Base-by-base conservation (phyloP, 257 asterid species). In the Buddleja alternifolia region DNA sequence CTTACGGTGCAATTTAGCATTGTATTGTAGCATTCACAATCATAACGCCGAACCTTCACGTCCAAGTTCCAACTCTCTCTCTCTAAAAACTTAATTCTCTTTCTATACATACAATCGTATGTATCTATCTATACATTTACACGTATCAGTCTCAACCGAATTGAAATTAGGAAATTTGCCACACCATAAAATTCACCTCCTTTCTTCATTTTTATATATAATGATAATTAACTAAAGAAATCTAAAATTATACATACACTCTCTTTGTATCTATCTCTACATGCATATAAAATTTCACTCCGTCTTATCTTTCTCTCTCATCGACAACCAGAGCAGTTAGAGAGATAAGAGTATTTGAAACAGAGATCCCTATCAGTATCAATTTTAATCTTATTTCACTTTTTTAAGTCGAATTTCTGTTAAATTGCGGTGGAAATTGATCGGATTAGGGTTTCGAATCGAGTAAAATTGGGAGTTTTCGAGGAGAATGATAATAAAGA, bases 301-400 rank as follows among this genome's bases (percentile, higher is more conserved):
- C 62, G 60, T 8, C 73, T 54, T 63, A 10, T 59, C 68, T 77
- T 19, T 83, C 85, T 86, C 92, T 88, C 88, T 77, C 97, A 74
- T 80, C 84, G 73, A 32, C 66, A 72, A n/a, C n/a, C n/a, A n/a
- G n/a, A n/a, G n/a, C n/a, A n/a, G n/a, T n/a, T n/a, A n/a, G n/a
- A 66, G 79, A 60, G 53, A n/a, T n/a, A n/a, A n/a, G 61, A 62
- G 60, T 44, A 41, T n/a, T 62, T 72, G 75, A 55, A 75, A 79
- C 89, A 87, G 95, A 89, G 96, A 89, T 89, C 96, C 91, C 94
- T 79, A 81, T 87, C n/a, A n/a, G n/a, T n/a, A n/a, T n/a, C n/a
- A n/a, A n/a, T n/a, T n/a, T n/a, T n/a, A n/a, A n/a, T n/a, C n/a
- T n/a, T n/a, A n/a, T n/a, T n/a, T n/a, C 34, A 5, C 34, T 2